Conservation (phyloP, 2,329 filamentous ascomycete genomes). For the Ophiostoma australiae region DNA sequence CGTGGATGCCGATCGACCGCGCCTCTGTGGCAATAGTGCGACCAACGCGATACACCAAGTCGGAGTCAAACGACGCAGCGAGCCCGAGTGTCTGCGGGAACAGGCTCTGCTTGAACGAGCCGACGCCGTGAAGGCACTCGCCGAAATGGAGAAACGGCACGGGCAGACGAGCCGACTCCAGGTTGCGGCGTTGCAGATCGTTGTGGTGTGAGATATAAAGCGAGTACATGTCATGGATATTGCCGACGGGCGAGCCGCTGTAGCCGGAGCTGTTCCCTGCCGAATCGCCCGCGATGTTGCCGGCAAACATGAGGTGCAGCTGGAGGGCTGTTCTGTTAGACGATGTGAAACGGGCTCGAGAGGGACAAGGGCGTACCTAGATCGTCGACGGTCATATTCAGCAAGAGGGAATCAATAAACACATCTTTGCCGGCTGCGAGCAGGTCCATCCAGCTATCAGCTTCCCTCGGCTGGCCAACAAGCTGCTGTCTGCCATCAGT, state of each 20-base stretch:
- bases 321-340: conserved; percentile 8
- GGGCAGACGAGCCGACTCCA: neutral
- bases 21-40: conserved; percentile 10
- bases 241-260: conserved; percentile 10
- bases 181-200: conserved; percentile 3
- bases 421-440: neutral
- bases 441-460: neutral
- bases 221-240: conserved; percentile 18
- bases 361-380: neutral
- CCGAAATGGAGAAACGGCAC: conserved; percentile 17
- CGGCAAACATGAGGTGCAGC: conserved; percentile 19
- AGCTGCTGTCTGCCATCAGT: neutral
- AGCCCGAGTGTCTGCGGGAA: conserved; percentile 18
- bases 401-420: neutral
- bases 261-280: neutral
- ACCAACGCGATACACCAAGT: conserved; percentile 14
- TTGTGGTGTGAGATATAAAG: conserved; percentile 18
- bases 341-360: neutral
- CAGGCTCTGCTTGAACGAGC: conserved; percentile 17
- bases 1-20: conserved; percentile 16
- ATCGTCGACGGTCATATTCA: neutral
- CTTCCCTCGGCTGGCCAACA: neutral
- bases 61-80: conserved; percentile 13
- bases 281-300: conserved; percentile 9
- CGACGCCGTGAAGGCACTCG: conserved; percentile 19